Percentiles rank a stretch among this genome's conserved stretches.
These are phyloP conservation scores for Rhododendron ovatum DNA, from an alignment of 148 eudicot species.

Conservation along the genomic window DNA sequence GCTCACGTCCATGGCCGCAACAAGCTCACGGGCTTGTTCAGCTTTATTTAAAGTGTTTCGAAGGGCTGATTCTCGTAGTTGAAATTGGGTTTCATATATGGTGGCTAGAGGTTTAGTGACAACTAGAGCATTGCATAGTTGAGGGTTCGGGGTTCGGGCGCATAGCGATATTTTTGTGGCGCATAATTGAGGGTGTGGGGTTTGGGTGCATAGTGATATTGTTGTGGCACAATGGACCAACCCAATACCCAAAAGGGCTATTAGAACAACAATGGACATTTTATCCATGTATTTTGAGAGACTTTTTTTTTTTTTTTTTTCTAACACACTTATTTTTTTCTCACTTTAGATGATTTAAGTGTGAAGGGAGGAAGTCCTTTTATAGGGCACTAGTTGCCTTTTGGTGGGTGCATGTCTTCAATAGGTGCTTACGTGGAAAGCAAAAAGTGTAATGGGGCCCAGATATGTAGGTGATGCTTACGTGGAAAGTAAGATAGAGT, in stretches of 20 bases:
- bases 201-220: conserved; percentile 31
- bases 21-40: conserved; percentile 21
- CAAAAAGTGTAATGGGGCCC: not conserved
- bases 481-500: not conserved
- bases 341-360: not conserved
- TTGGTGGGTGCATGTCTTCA: not conserved
- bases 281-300: not conserved
- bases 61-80: conserved; percentile 25
- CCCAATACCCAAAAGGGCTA: not conserved
- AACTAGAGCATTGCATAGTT: conserved; percentile 27
- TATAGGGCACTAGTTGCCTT: not conserved
- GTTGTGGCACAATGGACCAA: conserved; percentile 27
- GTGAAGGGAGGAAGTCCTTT: not conserved
- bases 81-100: conserved; percentile 10
- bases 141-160: conserved; percentile 16
- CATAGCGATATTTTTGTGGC: not conserved
- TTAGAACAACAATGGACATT: not conserved
- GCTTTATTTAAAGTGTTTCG: conserved; percentile 33
- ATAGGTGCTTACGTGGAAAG: not conserved
- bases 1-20: conserved; percentile 34
- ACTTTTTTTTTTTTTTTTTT: no score
- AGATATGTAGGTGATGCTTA: not conserved
- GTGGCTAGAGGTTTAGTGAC: conserved; percentile 9
- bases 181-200: conserved; percentile 19
- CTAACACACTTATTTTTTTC: not conserved